Base-by-base conservation (phyloP, 2,329 filamentous ascomycete genomes). In the Aspergillus ochraceoroseus region DNA sequence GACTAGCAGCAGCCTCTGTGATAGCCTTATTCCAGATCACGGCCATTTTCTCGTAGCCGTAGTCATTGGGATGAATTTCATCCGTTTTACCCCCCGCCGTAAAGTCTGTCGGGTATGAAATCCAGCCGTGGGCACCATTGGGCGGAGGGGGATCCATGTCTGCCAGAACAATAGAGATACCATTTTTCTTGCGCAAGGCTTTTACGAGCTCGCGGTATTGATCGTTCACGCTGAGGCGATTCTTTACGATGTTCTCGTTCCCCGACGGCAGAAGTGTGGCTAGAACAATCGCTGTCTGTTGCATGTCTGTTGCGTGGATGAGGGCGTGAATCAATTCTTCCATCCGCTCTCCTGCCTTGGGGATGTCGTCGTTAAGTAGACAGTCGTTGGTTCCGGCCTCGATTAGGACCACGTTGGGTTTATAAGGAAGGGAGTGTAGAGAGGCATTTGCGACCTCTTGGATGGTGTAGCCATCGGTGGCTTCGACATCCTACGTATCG, bases 341-440 rank as follows among this genome's bases (percentile, higher is more conserved):
- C 39, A 46, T 43, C 8, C 43, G 34, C 5, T 2, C 17, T 5
- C 39, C 34, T 7, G 32, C 43, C 7, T 29, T 17, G 11, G 18
- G 2, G 8, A 46, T 39, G 2, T 39, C 35, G 7, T 31, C 31
- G 6, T 31, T 14, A 8, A 18, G 12, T 2, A 18, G 27, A 8
- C 38, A 42, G 38, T 45, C 43, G 14, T 45, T 45, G 3, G 43
- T 45, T 2, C 43, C 38, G 2, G 38, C 43, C 23, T 45, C 38
- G n/a, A 45, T 45, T 1, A 45, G 25, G 7, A 45, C 43, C 5
- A 45, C 19, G 12, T 45, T 45, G 2, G 43, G 43, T 14, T 31
- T 28, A 34, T 30, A 45, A 11, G 12, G 4, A 5, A 38, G 19
- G 13, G 38, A 45, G 23, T 2, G 3, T 5, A 14, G 3, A 5